Conservation (phyloP, 2,329 filamentous ascomycete genomes). For the Aspergillus calidoustus region DNA sequence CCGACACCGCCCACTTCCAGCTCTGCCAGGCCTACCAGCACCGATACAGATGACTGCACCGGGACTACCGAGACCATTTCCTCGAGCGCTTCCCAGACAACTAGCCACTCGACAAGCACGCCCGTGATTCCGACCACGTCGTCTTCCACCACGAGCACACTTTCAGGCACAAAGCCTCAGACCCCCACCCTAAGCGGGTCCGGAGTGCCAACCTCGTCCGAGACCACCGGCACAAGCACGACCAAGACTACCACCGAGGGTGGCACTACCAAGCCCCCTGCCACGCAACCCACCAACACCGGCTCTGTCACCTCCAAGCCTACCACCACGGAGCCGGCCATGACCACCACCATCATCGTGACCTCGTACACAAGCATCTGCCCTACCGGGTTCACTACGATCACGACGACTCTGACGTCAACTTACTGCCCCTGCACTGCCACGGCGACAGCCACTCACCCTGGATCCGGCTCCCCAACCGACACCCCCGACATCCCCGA, state of each 20-base stretch:
- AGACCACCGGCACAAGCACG: not conserved
- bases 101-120: conserved; percentile 6
- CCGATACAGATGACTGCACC: not conserved
- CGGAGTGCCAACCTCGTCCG: not conserved
- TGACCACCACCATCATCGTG: conserved; percentile 42
- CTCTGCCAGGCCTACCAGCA: not conserved
- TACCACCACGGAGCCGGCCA: conserved; percentile 29
- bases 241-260: not conserved
- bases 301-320: conserved; percentile 4
- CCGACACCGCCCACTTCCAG: conserved; percentile 11
- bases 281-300: not conserved
- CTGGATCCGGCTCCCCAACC: conserved; percentile 22
- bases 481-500: conserved; percentile 32
- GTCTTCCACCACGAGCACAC: not conserved
- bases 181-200: conserved; percentile 4
- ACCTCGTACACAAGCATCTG: conserved; percentile 50
- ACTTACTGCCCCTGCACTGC: conserved; percentile 41
- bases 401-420: conserved; percentile 45
- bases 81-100: not conserved
- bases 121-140: conserved; percentile 16
- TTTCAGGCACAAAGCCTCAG: not conserved
- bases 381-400: conserved; percentile 48
- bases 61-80: not conserved
- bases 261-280: not conserved
- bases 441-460: conserved; percentile 32